phyloP scores from a whole-genome alignment of 345 rosid species.

The Garcia nutans region DNA sequence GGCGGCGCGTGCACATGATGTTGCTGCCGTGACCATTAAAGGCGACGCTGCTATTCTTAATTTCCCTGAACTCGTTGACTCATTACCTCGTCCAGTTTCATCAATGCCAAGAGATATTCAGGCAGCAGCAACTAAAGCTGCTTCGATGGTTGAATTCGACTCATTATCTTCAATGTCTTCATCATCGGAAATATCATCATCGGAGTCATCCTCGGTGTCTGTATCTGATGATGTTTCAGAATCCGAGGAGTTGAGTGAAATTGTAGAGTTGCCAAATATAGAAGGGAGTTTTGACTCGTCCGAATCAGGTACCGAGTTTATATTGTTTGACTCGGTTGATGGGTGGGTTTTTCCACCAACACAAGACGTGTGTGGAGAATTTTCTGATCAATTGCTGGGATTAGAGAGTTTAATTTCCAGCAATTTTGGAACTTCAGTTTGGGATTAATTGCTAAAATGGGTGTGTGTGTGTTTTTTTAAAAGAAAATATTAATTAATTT shows the following conservation, averaged over 20 bases:
- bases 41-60: conserved; percentile 27
- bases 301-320: conserved; percentile 7
- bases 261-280: conserved; percentile 29
- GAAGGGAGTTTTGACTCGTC: conserved; percentile 26
- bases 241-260: conserved; percentile 28
- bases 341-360: conserved; percentile 22
- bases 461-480: not conserved
- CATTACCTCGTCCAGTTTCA: conserved; percentile 27
- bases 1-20: conserved; percentile 38
- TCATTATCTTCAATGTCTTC: conserved; percentile 1
- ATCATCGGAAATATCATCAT: conserved; percentile 4
- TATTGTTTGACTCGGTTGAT: conserved; percentile 22
- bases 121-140: conserved; percentile 30
- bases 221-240: conserved; percentile 13
- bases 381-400: conserved; percentile 20
- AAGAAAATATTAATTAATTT: not conserved
- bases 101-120: conserved; percentile 28
- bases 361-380: not conserved
- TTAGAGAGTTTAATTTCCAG: conserved; percentile 20
- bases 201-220: conserved; percentile 2
- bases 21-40: conserved; percentile 26
- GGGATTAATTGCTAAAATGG: conserved; percentile 5
- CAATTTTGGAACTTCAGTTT: conserved; percentile 13
- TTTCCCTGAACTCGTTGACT: conserved; percentile 20
- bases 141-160: conserved; percentile 25